phyloP scores from a whole-genome alignment of 805 yeast genomes.

The Groenewaldozyma salmanticensis region DNA sequence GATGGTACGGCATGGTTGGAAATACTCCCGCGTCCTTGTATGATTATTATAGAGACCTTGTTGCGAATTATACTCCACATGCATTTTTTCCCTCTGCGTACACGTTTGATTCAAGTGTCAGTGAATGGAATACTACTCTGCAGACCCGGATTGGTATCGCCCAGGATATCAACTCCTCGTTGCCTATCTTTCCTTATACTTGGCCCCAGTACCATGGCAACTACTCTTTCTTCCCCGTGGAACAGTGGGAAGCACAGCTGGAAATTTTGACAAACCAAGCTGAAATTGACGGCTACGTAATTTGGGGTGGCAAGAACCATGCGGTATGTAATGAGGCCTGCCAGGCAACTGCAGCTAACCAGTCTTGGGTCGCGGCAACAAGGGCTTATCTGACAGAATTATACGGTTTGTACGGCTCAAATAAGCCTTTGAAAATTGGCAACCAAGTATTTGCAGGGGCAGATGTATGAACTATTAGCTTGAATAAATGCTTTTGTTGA shows the following conservation, averaged over 20 bases:
- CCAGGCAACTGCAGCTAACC: constrained; percentile 5
- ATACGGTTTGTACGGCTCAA: constrained; percentile 5
- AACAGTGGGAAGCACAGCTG: constrained; percentile 4
- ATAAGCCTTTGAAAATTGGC: too few relatives aligned
- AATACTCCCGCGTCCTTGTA: constrained; percentile 4
- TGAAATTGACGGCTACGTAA: constrained; percentile 4
- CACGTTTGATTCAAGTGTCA: constrained; percentile 2
- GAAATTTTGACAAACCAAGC: constrained; percentile 1
- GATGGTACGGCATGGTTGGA: constrained; percentile 7
- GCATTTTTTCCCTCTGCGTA: constrained; percentile 9
- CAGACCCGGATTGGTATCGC: background rate
- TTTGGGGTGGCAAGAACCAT: constrained; percentile 10
- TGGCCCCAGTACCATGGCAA: constrained; percentile 8
- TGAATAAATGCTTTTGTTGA: too few relatives aligned
- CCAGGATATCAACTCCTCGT: constrained; percentile 1
- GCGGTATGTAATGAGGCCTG: constrained; percentile 7
- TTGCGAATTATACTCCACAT: constrained; percentile 4
- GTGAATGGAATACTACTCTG: constrained; percentile 4
- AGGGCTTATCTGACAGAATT: constrained; percentile 3
- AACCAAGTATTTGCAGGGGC: too few relatives aligned
- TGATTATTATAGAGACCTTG: constrained; percentile 4
- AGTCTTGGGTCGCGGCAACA: constrained; percentile 8
- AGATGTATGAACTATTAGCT: too few relatives aligned
- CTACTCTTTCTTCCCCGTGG: constrained; percentile 6
- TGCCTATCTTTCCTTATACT: constrained; percentile 9